Evolutionary conservation across 805 yeast species (phyloP).

Genomic region (Ogataea angusta): DNA sequence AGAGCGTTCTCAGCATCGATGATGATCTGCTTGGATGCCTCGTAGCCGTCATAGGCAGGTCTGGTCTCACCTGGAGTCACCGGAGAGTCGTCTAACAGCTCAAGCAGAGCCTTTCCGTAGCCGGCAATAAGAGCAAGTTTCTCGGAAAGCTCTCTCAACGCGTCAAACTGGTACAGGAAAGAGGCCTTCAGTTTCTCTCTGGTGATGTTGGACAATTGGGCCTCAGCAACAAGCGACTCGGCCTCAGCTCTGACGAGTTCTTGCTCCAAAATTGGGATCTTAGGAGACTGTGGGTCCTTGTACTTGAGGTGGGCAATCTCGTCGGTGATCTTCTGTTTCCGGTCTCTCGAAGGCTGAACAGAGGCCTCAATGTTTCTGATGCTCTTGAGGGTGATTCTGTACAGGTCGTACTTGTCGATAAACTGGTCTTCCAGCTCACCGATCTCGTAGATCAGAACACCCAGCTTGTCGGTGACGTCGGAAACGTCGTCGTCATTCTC

Average conservation of each 20-base stretch:
- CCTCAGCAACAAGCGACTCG: constrained; percentile 97
- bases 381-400: constrained; percentile 91
- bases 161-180: constrained; percentile 94
- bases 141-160: constrained; percentile 91
- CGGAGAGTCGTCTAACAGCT: constrained; percentile 92
- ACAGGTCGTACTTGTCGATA: constrained; percentile 97
- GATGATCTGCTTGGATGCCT: constrained; percentile 96
- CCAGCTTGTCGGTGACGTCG: constrained; percentile 95
- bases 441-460: constrained; percentile 91
- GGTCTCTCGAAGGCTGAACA: constrained; percentile 97
- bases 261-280: constrained; percentile 93
- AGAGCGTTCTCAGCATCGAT: constrained; percentile 95
- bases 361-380: constrained; percentile 96
- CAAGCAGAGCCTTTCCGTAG: constrained; percentile 95
- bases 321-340: constrained; percentile 96
- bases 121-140: constrained; percentile 97
- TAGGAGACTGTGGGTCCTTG: constrained; percentile 97
- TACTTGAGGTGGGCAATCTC: constrained; percentile 96
- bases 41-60: constrained; percentile 97
- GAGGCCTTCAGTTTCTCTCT: constrained; percentile 98
- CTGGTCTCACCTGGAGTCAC: constrained; percentile 99
- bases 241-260: constrained; percentile 99
- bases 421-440: constrained; percentile 98
- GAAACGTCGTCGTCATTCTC: constrained; percentile 96
- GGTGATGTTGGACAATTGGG: constrained; percentile 96